Percentiles rank a stretch among this genome's conserved stretches.
phyloP scores from a whole-genome alignment of 1,139 yeast species.

The Eremothecium gossypii region DNA sequence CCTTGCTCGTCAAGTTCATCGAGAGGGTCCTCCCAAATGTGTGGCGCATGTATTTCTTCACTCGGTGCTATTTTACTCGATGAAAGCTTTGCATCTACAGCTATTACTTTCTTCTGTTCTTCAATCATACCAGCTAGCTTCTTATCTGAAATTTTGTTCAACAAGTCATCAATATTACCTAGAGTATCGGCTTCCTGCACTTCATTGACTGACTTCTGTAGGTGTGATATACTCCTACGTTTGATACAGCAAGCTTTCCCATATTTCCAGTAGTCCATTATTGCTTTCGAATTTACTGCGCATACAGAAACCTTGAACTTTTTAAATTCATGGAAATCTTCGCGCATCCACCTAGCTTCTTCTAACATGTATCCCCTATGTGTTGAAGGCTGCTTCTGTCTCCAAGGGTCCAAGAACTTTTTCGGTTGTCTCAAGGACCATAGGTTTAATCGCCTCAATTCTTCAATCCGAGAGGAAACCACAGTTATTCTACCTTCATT shows the following conservation, averaged over 20 bases:
- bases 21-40: conserved; percentile 26
- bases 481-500: conserved; percentile 93
- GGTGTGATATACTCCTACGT: conserved; percentile 16
- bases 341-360: conserved; percentile 81
- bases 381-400: conserved; percentile 32
- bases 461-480: conserved; percentile 87
- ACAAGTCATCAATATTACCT: conserved; percentile 8
- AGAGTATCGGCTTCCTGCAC: conserved; percentile 5
- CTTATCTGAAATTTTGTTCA: conserved; percentile 6
- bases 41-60: conserved; percentile 26
- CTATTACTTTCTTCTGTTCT: conserved; percentile 7
- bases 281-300: conserved; percentile 58
- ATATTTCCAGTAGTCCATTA: conserved; percentile 66
- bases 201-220: conserved; percentile 1
- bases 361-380: conserved; percentile 71
- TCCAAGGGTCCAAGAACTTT: conserved; percentile 57
- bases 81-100: conserved; percentile 31
- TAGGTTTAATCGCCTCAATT: conserved; percentile 71
- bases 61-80: conserved; percentile 28
- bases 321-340: conserved; percentile 63
- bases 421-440: conserved; percentile 91
- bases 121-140: conserved; percentile 3
- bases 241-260: conserved; percentile 65
- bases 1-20: conserved; percentile 22
- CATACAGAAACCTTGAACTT: conserved; percentile 66